Evolutionary conservation across 176 grass and related monocot genomes (phyloP).

Genomic region (Oryza meyeriana): DNA sequence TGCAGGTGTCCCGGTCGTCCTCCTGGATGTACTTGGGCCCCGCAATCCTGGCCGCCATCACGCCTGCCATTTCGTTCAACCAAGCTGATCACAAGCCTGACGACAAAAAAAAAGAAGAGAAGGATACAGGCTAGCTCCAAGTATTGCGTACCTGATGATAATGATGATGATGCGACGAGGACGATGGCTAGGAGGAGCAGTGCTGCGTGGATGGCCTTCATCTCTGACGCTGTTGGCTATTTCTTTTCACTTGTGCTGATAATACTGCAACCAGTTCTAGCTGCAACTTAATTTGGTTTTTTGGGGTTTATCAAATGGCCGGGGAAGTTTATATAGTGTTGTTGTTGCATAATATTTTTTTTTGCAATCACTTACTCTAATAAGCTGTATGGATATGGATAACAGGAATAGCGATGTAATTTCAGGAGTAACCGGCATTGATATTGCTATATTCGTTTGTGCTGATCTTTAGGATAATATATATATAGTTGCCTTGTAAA

Average conservation of each 20-base stretch:
- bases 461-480: background rate
- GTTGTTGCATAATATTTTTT: background rate
- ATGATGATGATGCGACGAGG: background rate
- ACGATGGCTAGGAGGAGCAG: background rate
- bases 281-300: background rate
- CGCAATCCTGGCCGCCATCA: background rate
- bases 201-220: background rate
- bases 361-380: background rate
- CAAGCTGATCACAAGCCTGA: background rate
- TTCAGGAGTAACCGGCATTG: background rate
- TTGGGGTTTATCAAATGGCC: background rate
- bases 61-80: background rate
- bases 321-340: background rate
- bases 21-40: too few relatives aligned
- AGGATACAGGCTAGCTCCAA: background rate
- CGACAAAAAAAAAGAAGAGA: background rate
- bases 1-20: constrained; percentile 14
- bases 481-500: background rate
- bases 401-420: background rate
- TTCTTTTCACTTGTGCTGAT: background rate
- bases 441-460: too few relatives aligned
- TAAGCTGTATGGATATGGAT: background rate
- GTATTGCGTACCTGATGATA: background rate
- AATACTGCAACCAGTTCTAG: background rate
- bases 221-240: background rate